phyloP scores from a whole-genome alignment of 163 green algal species.

The Trebouxiophyceae sp. region DNA sequence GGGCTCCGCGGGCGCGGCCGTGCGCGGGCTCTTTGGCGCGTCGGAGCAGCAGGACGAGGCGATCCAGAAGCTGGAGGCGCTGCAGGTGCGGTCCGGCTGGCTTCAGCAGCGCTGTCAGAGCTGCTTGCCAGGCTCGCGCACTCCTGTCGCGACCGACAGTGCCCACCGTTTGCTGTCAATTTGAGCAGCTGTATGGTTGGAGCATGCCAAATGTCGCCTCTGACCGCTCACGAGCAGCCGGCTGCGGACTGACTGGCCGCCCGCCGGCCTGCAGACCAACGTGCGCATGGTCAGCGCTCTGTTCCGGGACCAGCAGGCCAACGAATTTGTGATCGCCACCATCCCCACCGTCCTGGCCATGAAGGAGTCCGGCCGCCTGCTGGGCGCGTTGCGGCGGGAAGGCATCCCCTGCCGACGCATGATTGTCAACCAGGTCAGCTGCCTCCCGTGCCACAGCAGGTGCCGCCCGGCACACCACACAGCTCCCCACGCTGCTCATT shows the following conservation, averaged over 20 bases:
- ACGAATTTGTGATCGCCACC: conserved; percentile 94
- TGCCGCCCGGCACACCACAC: too few species aligned
- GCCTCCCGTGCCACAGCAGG: too few species aligned
- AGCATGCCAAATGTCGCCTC: too few species aligned
- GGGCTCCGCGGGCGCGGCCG: conserved; percentile 43
- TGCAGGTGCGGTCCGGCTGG: conserved; percentile 28
- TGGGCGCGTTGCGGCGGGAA: conserved; percentile 64
- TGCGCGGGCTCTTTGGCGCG: conserved; percentile 80
- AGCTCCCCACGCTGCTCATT: too few species aligned
- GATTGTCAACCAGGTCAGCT: conserved; percentile 91
- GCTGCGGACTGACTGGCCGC: too few species aligned
- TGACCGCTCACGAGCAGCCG: too few species aligned
- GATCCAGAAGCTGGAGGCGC: conserved; percentile 68
- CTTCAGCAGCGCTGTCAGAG: too few species aligned
- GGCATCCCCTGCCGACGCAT: conserved; percentile 85
- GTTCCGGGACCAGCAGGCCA: conserved; percentile 65
- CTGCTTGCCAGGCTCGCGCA: too few species aligned
- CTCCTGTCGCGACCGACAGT: too few species aligned
- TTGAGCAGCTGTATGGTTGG: too few species aligned
- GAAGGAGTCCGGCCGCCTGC: conserved; percentile 72
- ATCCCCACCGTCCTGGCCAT: conserved; percentile 88
- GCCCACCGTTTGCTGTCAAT: too few species aligned
- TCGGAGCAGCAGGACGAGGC: conserved; percentile 61
- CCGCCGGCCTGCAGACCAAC: conserved; percentile 51
- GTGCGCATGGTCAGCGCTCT: conserved; percentile 67